These are phyloP conservation scores for Xylaria grammica DNA, from an alignment of 495 filamentous ascomycete species.

Conservation along the genomic window DNA sequence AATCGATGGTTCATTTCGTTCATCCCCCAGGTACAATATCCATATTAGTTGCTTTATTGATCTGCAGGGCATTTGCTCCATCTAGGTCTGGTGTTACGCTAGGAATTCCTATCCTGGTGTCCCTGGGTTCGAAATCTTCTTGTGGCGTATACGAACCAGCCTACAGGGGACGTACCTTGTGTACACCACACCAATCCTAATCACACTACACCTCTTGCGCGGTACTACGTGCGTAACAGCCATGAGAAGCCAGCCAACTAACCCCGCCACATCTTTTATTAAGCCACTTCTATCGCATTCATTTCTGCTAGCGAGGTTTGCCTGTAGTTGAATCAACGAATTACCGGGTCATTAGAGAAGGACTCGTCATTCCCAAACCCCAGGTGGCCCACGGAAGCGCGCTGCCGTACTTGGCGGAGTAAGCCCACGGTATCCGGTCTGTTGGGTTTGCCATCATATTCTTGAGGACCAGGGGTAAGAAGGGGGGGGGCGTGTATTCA, in stretches of 20 bases:
- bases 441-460: conserved; percentile 10
- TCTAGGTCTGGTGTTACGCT: conserved; percentile 7
- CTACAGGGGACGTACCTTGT: background rate
- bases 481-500: background rate
- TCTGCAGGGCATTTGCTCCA: conserved; percentile 9
- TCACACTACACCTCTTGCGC: background rate
- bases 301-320: background rate
- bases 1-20: background rate
- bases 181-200: background rate
- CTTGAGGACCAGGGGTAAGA: background rate
- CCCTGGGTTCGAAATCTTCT: conserved; percentile 9
- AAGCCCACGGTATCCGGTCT: background rate
- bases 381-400: conserved; percentile 5
- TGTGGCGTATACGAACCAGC: conserved; percentile 2
- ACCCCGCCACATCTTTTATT: background rate
- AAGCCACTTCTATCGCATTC: too few species aligned
- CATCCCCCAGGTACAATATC: background rate
- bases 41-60: background rate
- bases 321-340: background rate
- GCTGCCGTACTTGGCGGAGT: conserved; percentile 6
- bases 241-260: too few species aligned
- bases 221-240: background rate
- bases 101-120: conserved; percentile 8
- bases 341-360: background rate
- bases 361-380: background rate